Conservation (phyloP, 164 flowering plant genomes). For the Tetracentron sinense region DNA sequence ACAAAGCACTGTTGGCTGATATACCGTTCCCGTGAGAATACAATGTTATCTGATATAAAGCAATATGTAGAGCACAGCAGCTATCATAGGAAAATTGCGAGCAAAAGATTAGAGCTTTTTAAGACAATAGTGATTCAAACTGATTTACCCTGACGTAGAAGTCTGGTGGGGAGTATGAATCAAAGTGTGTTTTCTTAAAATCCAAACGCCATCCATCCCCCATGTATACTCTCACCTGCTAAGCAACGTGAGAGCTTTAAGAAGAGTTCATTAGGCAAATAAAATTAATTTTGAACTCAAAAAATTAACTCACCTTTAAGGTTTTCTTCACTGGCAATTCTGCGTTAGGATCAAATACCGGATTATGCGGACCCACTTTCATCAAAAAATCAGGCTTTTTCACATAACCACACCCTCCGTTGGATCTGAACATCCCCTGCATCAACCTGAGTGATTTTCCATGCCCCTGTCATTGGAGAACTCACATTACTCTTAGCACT, state of each 20-base stretch:
- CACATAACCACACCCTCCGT: slow-evolving; percentile 57
- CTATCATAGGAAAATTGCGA: not conserved
- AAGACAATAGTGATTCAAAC: not conserved
- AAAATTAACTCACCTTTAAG: slow-evolving; percentile 27
- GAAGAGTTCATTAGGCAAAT: not conserved
- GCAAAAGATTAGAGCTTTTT: not conserved
- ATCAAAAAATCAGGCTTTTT: slow-evolving; percentile 43
- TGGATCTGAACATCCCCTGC: slow-evolving; percentile 53
- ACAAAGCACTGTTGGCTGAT: too few species aligned
- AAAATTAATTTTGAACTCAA: not conserved
- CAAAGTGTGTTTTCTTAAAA: slow-evolving; percentile 33
- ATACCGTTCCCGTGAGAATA: too few species aligned
- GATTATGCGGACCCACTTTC: slow-evolving; percentile 13
- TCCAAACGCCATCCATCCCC: slow-evolving; percentile 52
- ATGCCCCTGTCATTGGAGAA: slow-evolving; percentile 30
- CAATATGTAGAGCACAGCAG: not conserved
- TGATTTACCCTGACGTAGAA: slow-evolving; percentile 34
- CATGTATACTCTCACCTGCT: slow-evolving; percentile 43
- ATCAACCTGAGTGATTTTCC: slow-evolving; percentile 40
- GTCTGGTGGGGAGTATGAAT: slow-evolving; percentile 42
- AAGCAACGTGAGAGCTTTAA: not conserved
- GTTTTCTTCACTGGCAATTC: slow-evolving; percentile 31
- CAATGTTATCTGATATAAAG: too few species aligned
- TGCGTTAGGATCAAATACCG: slow-evolving; percentile 32
- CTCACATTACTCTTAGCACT: not conserved